phyloP scores from a whole-genome alignment of 495 filamentous ascomycete genomes.

The Ramalina peruviana region DNA sequence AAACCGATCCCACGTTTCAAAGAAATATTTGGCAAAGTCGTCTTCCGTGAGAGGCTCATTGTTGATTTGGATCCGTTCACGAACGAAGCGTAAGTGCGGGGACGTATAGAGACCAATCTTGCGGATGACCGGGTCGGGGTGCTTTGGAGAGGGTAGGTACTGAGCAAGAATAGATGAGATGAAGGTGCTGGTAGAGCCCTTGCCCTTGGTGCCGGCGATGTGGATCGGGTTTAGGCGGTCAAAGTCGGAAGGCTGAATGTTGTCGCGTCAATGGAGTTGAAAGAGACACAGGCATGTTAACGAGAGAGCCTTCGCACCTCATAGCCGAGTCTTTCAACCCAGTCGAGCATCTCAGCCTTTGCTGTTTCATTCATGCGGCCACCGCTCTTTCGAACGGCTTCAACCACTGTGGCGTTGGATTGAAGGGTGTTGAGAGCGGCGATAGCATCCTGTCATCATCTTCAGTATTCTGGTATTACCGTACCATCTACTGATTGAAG shows the following conservation, averaged over 20 bases:
- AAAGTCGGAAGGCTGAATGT: slow-evolving; percentile 55
- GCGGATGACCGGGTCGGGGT: slow-evolving; percentile 25
- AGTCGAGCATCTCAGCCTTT: slow-evolving; percentile 63
- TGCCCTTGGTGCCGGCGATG: slow-evolving; percentile 87
- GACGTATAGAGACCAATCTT: slow-evolving; percentile 80
- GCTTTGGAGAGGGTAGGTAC: slow-evolving; percentile 29
- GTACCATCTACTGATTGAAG: background rate
- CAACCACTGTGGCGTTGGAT: slow-evolving; percentile 66
- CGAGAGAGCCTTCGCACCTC: slow-evolving; percentile 36
- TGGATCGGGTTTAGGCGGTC: slow-evolving; percentile 64
- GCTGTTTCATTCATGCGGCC: slow-evolving; percentile 50
- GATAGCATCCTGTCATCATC: slow-evolving; percentile 53
- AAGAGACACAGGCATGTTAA: background rate
- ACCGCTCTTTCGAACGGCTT: slow-evolving; percentile 58
- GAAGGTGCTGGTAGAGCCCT: slow-evolving; percentile 69
- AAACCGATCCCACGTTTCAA: slow-evolving; percentile 74
- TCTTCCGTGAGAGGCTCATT: slow-evolving; percentile 59
- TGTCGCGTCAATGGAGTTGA: background rate
- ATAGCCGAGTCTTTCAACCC: slow-evolving; percentile 66
- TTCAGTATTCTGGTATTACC: background rate
- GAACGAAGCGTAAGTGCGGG: slow-evolving; percentile 74
- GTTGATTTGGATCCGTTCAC: slow-evolving; percentile 79
- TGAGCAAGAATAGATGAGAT: slow-evolving; percentile 45
- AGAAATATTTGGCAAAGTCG: slow-evolving; percentile 73
- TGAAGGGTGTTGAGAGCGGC: slow-evolving; percentile 80